Conservation (phyloP, 306 rosid species). For the Cicer arietinum region DNA sequence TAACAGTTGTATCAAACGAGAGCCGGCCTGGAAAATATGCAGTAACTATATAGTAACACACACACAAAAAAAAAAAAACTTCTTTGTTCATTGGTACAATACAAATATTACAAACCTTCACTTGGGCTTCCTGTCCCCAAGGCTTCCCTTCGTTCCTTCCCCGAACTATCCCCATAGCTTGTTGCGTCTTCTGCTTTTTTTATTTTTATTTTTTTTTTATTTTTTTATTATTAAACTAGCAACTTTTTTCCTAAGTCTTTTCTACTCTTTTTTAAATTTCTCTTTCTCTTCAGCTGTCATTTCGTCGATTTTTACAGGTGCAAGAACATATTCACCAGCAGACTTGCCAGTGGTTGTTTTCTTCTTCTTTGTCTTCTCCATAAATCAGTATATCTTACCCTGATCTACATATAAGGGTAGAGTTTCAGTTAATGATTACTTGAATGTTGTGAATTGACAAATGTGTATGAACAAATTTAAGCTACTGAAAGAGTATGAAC, state of each 20-base stretch:
- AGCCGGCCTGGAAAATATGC: slow-evolving; percentile 69
- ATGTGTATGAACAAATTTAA: too few species aligned
- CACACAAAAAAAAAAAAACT: slow-evolving; percentile 28
- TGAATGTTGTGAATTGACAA: slow-evolving; percentile 13
- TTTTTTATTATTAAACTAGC: slow-evolving; percentile 46
- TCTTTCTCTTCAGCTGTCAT: slow-evolving; percentile 42
- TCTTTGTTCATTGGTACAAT: slow-evolving; percentile 28
- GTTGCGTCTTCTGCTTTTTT: slow-evolving; percentile 66
- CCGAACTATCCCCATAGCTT: slow-evolving; percentile 63
- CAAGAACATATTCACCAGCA: slow-evolving; percentile 51
- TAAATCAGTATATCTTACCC: slow-evolving; percentile 74
- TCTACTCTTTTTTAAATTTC: slow-evolving; percentile 47
- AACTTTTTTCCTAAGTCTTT: slow-evolving; percentile 59
- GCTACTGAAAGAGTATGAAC: too few species aligned
- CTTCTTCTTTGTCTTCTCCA: slow-evolving; percentile 61
- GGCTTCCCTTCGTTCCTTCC: slow-evolving; percentile 69
- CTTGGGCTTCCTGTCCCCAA: slow-evolving; percentile 93
- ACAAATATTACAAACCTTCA: slow-evolving; percentile 71
- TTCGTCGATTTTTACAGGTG: slow-evolving; percentile 42
- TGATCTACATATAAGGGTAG: slow-evolving; percentile 49
- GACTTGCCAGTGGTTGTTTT: slow-evolving; percentile 37
- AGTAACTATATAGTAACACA: slow-evolving; percentile 38
- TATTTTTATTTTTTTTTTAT: slow-evolving; percentile 39
- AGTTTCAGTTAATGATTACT: slow-evolving; percentile 33
- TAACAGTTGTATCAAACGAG: slow-evolving; percentile 73